Percentiles rank a stretch among this genome's conserved stretches.
These are phyloP conservation scores for Candida nemodendra DNA, from an alignment of 805 yeast genomes.

Conservation along the genomic window DNA sequence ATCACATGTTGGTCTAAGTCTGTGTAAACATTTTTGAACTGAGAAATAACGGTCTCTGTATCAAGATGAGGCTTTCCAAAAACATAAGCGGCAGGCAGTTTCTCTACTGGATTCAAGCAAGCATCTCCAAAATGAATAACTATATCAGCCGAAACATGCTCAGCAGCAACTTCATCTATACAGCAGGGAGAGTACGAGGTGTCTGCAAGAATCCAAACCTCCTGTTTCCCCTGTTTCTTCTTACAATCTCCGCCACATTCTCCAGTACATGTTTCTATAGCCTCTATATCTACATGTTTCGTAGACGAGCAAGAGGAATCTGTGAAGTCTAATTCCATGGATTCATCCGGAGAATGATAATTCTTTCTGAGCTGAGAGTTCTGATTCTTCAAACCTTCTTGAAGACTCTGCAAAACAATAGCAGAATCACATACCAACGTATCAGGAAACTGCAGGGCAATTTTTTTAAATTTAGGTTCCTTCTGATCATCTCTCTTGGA, in stretches of 20 bases:
- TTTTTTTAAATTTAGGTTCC: slow-evolving; percentile 38
- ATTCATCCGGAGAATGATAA: slow-evolving; percentile 4
- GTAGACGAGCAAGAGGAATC: slow-evolving; percentile 9
- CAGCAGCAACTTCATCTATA: slow-evolving; percentile 95
- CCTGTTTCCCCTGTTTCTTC: slow-evolving; percentile 14
- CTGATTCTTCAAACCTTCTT: slow-evolving; percentile 32
- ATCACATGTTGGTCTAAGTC: slow-evolving; percentile 45
- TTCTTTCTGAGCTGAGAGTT: slow-evolving; percentile 7
- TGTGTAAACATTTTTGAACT: slow-evolving; percentile 43
- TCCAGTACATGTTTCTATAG: slow-evolving; percentile 25
- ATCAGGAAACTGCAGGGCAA: slow-evolving; percentile 93
- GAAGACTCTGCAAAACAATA: slow-evolving; percentile 57
- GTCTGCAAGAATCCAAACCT: slow-evolving; percentile 86
- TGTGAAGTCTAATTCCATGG: slow-evolving; percentile 11
- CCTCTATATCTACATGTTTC: slow-evolving; percentile 22
- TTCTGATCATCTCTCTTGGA: slow-evolving; percentile 29
- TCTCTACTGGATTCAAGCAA: slow-evolving; percentile 76
- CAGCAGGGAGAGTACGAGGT: slow-evolving; percentile 96
- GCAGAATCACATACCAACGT: slow-evolving; percentile 73
- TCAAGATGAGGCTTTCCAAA: slow-evolving; percentile 69
- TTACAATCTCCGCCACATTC: slow-evolving; percentile 30
- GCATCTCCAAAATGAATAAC: slow-evolving; percentile 96
- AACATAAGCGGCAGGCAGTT: slow-evolving; percentile 73
- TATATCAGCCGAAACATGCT: slow-evolving; percentile 81
- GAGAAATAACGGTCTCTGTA: slow-evolving; percentile 32